Evolutionary conservation across 2,329 filamentous ascomycete genomes (phyloP), one percentile per base, ranked within the genome.

Genomic region (Shiraia sp.): DNA sequence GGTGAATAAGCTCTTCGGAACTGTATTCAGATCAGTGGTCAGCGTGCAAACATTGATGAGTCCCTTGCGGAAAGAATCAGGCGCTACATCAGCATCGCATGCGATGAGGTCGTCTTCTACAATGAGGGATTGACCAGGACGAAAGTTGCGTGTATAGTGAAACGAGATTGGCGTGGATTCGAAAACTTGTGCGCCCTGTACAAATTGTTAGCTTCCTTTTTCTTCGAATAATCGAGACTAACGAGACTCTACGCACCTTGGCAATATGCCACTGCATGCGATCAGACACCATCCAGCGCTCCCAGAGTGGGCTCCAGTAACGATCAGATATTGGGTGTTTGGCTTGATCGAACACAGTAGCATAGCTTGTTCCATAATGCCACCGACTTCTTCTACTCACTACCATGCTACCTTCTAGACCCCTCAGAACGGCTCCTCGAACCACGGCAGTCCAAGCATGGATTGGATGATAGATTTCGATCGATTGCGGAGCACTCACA

Each of bases 251-350:
- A 32, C 75, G 55, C 57, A 84, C 85, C 79, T 89, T 90, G 47
- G 83, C 81, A 63, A 90, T 88, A 67, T 90, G 87, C 88, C 88
- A 91, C 69, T 90, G 86, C 86, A 92, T 90, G 33, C 87, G 78
- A 66, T 91, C 86, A 32, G 80, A 83, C 6, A 91, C 87, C 86
- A 90, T 90, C 86, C 86, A 90, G 34, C 86, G 72, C 71, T 90
- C 86, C 86, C 86, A 90, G 16, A 90, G 66, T 5, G 86, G 86
- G 52, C 82, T 86, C 87, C 87, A 91, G 61, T 91, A 91, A 36
- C 87, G 74, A 65, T 90, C 87, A 30, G 76, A 80, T 5, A 88
- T 80, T 3, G 81, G 80, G 65, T 92, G 88, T 62, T 85, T 87
- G 34, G 80, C 77, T 60, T 88, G 85, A 53, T 91, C 87, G 63